phyloP scores from a whole-genome alignment of 495 filamentous ascomycete species.

The Lasiosphaeria miniovina region DNA sequence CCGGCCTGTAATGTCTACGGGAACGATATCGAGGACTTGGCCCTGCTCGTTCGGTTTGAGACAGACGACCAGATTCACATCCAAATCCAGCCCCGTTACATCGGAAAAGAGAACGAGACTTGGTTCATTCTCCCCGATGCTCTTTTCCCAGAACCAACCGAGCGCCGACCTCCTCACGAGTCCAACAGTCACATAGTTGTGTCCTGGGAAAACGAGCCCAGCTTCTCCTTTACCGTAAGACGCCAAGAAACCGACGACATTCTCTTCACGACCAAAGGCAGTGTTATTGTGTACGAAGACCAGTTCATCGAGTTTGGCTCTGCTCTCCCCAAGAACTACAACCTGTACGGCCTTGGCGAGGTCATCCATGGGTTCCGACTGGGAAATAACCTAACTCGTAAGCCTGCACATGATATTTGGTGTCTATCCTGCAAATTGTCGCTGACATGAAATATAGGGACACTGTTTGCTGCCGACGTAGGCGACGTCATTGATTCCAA shows the following conservation, averaged over 20 bases:
- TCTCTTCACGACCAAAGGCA: constrained; percentile 71
- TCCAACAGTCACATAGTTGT: constrained; percentile 53
- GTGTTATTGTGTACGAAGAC: constrained; percentile 68
- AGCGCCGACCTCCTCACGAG: constrained; percentile 32
- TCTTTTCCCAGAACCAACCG: constrained; percentile 57
- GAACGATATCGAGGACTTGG: constrained; percentile 62
- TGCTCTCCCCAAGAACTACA: constrained; percentile 65
- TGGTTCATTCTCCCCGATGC: constrained; percentile 66
- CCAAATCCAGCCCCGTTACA: constrained; percentile 67
- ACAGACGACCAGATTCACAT: constrained; percentile 69
- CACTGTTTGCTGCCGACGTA: constrained; percentile 69
- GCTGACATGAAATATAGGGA: constrained; percentile 37
- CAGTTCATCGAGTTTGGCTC: constrained; percentile 80
- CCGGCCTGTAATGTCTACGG: constrained; percentile 70
- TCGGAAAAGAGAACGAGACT: constrained; percentile 61
- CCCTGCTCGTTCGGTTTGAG: constrained; percentile 69
- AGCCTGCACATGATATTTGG: constrained; percentile 13
- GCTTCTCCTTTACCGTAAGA: constrained; percentile 71
- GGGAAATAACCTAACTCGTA: constrained; percentile 70
- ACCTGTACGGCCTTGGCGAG: constrained; percentile 83
- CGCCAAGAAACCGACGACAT: constrained; percentile 61
- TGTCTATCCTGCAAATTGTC: neutral
- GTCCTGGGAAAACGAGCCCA: constrained; percentile 58
- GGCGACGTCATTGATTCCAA: constrained; percentile 65
- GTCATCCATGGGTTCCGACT: constrained; percentile 70